Evolutionary conservation across 1,284 basidiomycete species (phyloP).

Genomic region (Termitomyces sp.): DNA sequence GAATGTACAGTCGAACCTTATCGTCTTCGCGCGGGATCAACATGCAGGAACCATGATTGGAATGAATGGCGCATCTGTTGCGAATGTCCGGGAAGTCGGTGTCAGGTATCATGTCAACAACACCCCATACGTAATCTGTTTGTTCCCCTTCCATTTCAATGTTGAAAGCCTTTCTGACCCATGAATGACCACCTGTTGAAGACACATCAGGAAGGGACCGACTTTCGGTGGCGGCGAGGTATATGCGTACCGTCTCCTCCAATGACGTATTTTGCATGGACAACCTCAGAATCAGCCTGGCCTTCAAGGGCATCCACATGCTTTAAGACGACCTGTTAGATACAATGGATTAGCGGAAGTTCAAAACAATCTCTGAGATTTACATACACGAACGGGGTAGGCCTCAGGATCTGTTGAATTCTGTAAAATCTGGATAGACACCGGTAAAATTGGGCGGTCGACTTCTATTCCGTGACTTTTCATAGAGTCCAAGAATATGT

Average conservation of each 20-base stretch:
- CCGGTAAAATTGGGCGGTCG: conserved; percentile 52
- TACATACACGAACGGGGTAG: conserved; percentile 52
- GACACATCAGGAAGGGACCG: not conserved
- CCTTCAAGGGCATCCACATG: conserved; percentile 26
- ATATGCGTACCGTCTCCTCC: conserved; percentile 50
- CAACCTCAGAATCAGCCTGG: conserved; percentile 35
- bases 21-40: conserved; percentile 75
- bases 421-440: conserved; percentile 45
- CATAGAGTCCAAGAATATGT: conserved; percentile 65
- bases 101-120: conserved; percentile 63
- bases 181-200: conserved; percentile 68
- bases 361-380: not conserved
- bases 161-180: conserved; percentile 67
- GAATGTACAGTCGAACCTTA: conserved; percentile 71
- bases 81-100: conserved; percentile 84
- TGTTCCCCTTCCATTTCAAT: conserved; percentile 77
- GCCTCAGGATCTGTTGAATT: conserved; percentile 40
- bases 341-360: not conserved
- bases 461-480: conserved; percentile 46
- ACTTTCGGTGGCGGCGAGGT: not conserved
- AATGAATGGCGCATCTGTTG: conserved; percentile 58
- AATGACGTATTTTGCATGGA: conserved; percentile 57
- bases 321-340: conserved; percentile 36
- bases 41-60: conserved; percentile 60
- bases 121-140: conserved; percentile 79